phyloP scores from a whole-genome alignment of 2,329 filamentous ascomycete species.

The Colletotrichum lini region DNA sequence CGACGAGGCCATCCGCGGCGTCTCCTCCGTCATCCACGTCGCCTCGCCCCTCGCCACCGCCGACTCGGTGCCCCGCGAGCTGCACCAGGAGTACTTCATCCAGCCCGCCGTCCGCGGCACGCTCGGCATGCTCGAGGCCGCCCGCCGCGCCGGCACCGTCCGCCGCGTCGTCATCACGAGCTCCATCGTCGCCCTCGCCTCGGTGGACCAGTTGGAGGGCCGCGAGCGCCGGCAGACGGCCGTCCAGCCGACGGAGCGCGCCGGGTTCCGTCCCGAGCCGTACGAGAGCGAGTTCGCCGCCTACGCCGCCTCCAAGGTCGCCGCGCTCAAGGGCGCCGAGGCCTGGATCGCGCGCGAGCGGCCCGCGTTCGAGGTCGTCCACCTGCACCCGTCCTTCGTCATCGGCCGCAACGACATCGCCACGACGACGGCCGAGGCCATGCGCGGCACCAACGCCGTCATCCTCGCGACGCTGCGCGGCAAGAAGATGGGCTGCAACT shows the following conservation, averaged over 20 bases:
- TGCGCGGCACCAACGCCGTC: conserved; percentile 53
- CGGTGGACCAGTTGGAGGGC: conserved; percentile 37
- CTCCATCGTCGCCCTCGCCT: conserved; percentile 59
- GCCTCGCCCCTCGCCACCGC: conserved; percentile 49
- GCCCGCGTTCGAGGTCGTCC: conserved; percentile 54
- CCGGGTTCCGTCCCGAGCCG: conserved; percentile 35
- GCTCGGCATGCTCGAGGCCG: conserved; percentile 63
- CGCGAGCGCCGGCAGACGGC: conserved; percentile 11
- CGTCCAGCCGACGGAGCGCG: conserved; percentile 22
- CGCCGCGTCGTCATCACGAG: conserved; percentile 63
- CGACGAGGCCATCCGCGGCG: conserved; percentile 58
- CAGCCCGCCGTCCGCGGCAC: conserved; percentile 71
- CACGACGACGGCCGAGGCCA: conserved; percentile 46
- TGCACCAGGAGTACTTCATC: conserved; percentile 63
- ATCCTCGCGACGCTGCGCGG: conserved; percentile 54
- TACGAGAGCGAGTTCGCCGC: conserved; percentile 49
- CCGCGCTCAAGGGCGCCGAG: conserved; percentile 52
- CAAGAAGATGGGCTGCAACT: conserved; percentile 43
- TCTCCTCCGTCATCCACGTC: conserved; percentile 54
- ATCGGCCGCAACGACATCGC: conserved; percentile 54
- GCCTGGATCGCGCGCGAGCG: conserved; percentile 50
- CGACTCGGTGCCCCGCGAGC: conserved; percentile 74
- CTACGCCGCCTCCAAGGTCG: conserved; percentile 55
- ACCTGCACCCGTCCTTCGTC: conserved; percentile 55
- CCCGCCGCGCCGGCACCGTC: conserved; percentile 55